Conservation (phyloP, 2,329 filamentous ascomycete species). For the Apiospora rasikravindrae region DNA sequence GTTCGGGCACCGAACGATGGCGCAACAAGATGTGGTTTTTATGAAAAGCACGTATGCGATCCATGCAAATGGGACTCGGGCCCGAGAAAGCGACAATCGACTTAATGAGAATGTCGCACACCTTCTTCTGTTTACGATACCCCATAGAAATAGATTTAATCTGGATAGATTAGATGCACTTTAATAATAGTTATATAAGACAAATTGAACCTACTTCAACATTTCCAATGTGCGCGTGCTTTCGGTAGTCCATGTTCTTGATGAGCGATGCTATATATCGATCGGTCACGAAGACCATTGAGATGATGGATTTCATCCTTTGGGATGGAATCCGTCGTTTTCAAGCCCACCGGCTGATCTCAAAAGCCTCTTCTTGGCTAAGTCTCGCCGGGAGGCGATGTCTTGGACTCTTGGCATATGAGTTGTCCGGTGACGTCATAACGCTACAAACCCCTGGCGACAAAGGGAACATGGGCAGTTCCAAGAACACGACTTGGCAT, state of each 20-base stretch:
- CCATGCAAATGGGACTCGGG: background rate
- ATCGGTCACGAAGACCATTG: background rate
- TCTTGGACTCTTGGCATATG: background rate
- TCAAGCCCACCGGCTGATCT: background rate
- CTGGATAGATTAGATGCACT: constrained; percentile 4
- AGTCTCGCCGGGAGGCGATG: background rate
- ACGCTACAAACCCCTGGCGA: background rate
- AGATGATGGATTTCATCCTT: background rate
- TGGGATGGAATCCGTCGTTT: background rate
- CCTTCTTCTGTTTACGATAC: constrained; percentile 12
- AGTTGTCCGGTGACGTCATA: background rate
- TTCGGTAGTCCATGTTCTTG: background rate
- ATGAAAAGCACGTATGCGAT: background rate
- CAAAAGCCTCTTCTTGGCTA: background rate
- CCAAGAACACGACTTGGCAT: constrained; percentile 12
- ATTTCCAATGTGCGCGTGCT: background rate
- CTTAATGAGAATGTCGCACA: background rate
- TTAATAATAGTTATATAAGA: background rate
- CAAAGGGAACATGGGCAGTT: background rate
- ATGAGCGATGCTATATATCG: background rate
- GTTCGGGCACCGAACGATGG: background rate
- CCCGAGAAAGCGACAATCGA: constrained; percentile 5
- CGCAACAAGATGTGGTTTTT: background rate
- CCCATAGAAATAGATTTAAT: constrained; percentile 4
- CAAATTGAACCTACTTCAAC: background rate